These are phyloP conservation scores for Candida neerlandica DNA, from an alignment of 1,139 yeast genomes.

Conservation along the genomic window DNA sequence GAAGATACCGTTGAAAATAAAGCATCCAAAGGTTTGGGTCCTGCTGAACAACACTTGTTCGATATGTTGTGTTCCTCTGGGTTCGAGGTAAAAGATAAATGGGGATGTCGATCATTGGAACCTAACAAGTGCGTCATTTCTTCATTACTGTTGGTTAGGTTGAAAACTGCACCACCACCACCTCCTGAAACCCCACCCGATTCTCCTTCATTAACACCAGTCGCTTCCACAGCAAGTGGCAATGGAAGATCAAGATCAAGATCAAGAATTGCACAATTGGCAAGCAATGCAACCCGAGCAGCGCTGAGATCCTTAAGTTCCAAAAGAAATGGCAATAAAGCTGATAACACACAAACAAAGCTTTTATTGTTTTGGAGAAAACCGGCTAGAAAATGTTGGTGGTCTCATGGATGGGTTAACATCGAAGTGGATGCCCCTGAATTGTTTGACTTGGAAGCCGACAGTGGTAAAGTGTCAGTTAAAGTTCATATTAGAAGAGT, in stretches of 20 bases:
- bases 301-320: constrained; percentile 57
- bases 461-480: constrained; percentile 26
- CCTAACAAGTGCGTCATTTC: constrained; percentile 85
- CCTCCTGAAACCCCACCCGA: constrained; percentile 37
- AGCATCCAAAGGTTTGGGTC: constrained; percentile 57
- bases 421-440: constrained; percentile 43
- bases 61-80: constrained; percentile 97
- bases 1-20: constrained; percentile 1
- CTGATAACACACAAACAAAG: constrained; percentile 57
- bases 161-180: constrained; percentile 36
- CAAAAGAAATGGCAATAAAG: constrained; percentile 34
- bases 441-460: constrained; percentile 23
- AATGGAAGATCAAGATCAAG: constrained; percentile 49
- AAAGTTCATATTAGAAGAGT: constrained; percentile 77
- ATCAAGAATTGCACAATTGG: constrained; percentile 44
- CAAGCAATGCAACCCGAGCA: constrained; percentile 46
- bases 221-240: constrained; percentile 41
- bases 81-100: constrained; percentile 61
- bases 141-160: constrained; percentile 79
- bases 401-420: constrained; percentile 73
- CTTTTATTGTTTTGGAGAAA: constrained; percentile 92
- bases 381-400: constrained; percentile 99
- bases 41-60: constrained; percentile 92
- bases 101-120: constrained; percentile 90
- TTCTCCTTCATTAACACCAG: constrained; percentile 53